A percentile compares a stretch with the other conserved stretches of the same genome.
Conservation (phyloP, 768 basidiomycete species). For the Termitomyces bulborhizus region DNA sequence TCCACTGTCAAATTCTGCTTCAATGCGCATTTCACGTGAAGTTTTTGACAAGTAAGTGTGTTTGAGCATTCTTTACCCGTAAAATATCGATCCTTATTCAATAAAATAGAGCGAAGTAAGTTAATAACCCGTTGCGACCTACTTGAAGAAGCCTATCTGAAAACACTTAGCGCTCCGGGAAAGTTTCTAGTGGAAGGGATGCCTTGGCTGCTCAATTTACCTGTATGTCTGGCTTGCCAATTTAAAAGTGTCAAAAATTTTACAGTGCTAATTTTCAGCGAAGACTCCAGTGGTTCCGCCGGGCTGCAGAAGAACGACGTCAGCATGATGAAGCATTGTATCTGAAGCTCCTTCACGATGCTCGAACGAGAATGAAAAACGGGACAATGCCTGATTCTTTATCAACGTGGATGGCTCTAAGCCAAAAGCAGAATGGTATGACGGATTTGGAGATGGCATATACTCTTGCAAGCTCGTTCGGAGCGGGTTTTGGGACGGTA, state of each 20-base stretch:
- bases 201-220: constrained; percentile 42
- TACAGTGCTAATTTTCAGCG: constrained; percentile 15
- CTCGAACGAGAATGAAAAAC: constrained; percentile 32
- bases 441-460: constrained; percentile 38
- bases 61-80: not conserved
- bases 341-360: constrained; percentile 33
- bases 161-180: constrained; percentile 32
- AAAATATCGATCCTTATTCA: not conserved
- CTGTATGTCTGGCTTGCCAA: constrained; percentile 19
- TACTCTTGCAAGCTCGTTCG: constrained; percentile 37
- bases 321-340: constrained; percentile 32
- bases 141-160: not conserved
- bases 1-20: not conserved
- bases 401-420: constrained; percentile 28
- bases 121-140: not conserved
- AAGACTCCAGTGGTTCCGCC: constrained; percentile 38
- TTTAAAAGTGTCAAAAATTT: not conserved
- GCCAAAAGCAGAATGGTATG: constrained; percentile 31
- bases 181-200: constrained; percentile 43
- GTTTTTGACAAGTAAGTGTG: constrained; percentile 4
- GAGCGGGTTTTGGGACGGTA: constrained; percentile 34
- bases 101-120: not conserved
- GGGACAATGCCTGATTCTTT: constrained; percentile 35
- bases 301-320: constrained; percentile 31
- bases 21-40: not conserved